Conservation (phyloP, 2,329 filamentous ascomycete species). For the Fragosphaeria purpurea region DNA sequence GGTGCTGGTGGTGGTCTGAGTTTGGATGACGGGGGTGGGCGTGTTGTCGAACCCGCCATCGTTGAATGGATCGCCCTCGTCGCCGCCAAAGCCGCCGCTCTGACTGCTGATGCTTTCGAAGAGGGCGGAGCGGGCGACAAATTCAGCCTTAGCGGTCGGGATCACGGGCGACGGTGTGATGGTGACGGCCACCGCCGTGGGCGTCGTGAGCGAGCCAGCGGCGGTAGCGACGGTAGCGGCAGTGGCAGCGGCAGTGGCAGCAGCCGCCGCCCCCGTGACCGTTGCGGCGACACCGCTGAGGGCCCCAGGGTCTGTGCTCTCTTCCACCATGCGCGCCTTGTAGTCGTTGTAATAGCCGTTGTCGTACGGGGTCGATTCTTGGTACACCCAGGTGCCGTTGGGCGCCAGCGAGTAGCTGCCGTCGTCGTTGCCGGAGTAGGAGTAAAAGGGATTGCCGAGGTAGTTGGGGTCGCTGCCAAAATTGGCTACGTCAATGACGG, state of each 20-base stretch:
- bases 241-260: background rate
- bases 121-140: background rate
- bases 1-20: background rate
- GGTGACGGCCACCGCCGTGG: background rate
- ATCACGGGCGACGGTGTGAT: too few species aligned
- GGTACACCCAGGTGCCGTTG: slow-evolving; percentile 12
- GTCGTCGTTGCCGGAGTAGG: background rate
- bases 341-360: background rate
- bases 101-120: background rate
- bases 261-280: background rate
- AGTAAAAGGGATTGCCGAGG: background rate
- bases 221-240: background rate
- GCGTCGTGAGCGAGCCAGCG: background rate
- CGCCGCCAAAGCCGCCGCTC: background rate
- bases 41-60: background rate
- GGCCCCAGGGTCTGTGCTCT: background rate
- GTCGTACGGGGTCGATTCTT: background rate
- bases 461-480: background rate
- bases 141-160: too few species aligned
- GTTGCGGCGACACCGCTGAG: background rate
- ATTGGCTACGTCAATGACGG: background rate
- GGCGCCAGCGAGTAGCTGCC: slow-evolving; percentile 4
- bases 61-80: background rate
- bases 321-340: background rate
- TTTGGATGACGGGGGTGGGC: too few species aligned